Conservation (phyloP, 805 yeast species). For the Schwanniomyces occidentalis region DNA sequence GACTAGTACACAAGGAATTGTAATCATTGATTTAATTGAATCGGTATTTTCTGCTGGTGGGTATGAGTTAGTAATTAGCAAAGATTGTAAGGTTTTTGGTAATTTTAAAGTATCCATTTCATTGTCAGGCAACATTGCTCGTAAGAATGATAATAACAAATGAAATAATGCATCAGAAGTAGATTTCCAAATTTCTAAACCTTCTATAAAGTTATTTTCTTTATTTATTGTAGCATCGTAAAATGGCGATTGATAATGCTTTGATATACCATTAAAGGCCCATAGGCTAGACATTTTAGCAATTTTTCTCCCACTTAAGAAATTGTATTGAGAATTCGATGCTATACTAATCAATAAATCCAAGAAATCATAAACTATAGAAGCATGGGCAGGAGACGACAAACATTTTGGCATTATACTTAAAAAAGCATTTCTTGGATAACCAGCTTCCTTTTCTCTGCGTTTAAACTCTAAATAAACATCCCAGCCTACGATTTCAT, state of each 20-base stretch:
- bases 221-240: slow-evolving; percentile 35
- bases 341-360: slow-evolving; percentile 77
- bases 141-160: slow-evolving; percentile 68
- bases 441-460: slow-evolving; percentile 63
- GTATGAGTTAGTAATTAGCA: slow-evolving; percentile 64
- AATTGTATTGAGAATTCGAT: slow-evolving; percentile 75
- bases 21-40: slow-evolving; percentile 37
- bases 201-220: slow-evolving; percentile 57
- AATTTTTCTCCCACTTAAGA: slow-evolving; percentile 76
- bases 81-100: slow-evolving; percentile 66
- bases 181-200: slow-evolving; percentile 73
- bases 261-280: slow-evolving; percentile 65
- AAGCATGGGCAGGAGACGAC: slow-evolving; percentile 82
- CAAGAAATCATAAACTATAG: slow-evolving; percentile 83
- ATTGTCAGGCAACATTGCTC: slow-evolving; percentile 73
- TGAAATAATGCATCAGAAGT: slow-evolving; percentile 88
- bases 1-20: slow-evolving; percentile 65
- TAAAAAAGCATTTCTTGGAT: slow-evolving; percentile 71
- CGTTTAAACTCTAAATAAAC: slow-evolving; percentile 69
- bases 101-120: slow-evolving; percentile 57
- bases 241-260: slow-evolving; percentile 30
- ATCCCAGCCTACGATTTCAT: slow-evolving; percentile 84
- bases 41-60: slow-evolving; percentile 60
- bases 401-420: slow-evolving; percentile 84
- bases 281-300: slow-evolving; percentile 82